A percentile compares a stretch with the other conserved stretches of the same genome.
Conservation (phyloP, 2,329 filamentous ascomycete species). For the Alternaria triticimaculans region DNA sequence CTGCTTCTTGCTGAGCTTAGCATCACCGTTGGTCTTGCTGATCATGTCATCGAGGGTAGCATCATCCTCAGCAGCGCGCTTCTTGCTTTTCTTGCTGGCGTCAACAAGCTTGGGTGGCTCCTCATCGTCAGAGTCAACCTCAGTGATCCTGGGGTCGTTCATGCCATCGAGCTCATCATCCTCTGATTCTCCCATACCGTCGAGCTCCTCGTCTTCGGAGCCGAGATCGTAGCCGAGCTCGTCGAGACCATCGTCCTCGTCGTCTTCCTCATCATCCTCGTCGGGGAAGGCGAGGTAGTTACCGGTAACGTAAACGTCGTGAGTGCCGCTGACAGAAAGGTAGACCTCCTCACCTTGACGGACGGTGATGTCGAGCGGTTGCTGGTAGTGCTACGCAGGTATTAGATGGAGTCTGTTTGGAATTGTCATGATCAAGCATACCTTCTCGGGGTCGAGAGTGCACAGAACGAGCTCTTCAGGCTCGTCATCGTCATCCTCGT, state of each 20-base stretch:
- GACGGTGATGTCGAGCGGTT: constrained; percentile 91
- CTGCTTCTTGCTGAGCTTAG: constrained; percentile 93
- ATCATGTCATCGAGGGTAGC: constrained; percentile 81
- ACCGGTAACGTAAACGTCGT: constrained; percentile 90
- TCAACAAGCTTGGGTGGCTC: constrained; percentile 63
- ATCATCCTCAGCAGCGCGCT: constrained; percentile 75
- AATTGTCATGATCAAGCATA: constrained; percentile 59
- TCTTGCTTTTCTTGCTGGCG: constrained; percentile 72
- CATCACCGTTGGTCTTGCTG: constrained; percentile 72
- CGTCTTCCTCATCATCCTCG: constrained; percentile 64
- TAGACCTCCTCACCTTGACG: constrained; percentile 87
- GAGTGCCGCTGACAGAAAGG: constrained; percentile 89
- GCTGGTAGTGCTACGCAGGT: constrained; percentile 81
- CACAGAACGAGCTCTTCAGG: constrained; percentile 93
- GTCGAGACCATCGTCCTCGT: constrained; percentile 63
- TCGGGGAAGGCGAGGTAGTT: constrained; percentile 86
- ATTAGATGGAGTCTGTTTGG: constrained; percentile 32
- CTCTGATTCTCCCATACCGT: constrained; percentile 58
- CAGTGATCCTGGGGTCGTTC: constrained; percentile 79
- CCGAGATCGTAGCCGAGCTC: constrained; percentile 82
- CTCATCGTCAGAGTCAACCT: constrained; percentile 81
- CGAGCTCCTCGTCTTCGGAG: constrained; percentile 79
- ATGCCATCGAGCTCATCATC: constrained; percentile 63
- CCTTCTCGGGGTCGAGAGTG: constrained; percentile 91
- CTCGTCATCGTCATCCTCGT: constrained; percentile 59